Percentiles rank a stretch among this genome's conserved stretches.
Conservation (phyloP, 768 basidiomycete genomes). For the Phlebiopsis flavidoalba region DNA sequence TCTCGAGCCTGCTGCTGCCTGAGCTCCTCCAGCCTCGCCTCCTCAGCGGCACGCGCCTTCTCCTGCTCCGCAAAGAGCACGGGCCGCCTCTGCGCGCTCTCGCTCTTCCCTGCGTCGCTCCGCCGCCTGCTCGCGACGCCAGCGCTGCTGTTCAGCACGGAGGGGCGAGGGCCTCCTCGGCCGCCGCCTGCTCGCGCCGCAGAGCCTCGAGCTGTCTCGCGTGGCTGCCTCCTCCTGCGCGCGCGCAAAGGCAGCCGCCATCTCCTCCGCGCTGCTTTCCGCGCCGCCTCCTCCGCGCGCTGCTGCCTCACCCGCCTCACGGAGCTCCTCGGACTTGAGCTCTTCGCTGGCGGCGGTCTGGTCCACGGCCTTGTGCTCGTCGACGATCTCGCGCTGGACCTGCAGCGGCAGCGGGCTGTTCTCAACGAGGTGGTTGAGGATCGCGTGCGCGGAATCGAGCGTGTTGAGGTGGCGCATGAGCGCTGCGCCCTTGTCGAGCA, state of each 20-base stretch:
- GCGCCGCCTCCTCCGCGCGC: constrained; percentile 6
- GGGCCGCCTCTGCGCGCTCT: not conserved
- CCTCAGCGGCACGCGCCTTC: not conserved
- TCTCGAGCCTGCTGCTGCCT: not conserved
- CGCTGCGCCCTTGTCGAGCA: constrained; percentile 14
- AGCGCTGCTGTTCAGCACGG: not conserved
- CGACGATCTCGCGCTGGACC: constrained; percentile 19
- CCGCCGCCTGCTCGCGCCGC: not conserved
- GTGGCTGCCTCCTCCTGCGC: constrained; percentile 5
- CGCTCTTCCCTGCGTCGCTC: not conserved
- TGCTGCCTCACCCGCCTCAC: constrained; percentile 3
- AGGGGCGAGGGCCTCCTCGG: not conserved
- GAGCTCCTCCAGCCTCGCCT: not conserved
- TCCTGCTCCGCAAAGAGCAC: constrained; percentile 1
- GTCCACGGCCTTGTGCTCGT: constrained; percentile 11
- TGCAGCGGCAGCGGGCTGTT: constrained; percentile 12
- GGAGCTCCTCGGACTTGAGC: constrained; percentile 10
- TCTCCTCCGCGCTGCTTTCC: not conserved
- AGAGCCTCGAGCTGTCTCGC: not conserved
- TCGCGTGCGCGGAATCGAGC: constrained; percentile 9
- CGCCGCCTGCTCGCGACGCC: not conserved
- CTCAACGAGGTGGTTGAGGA: constrained; percentile 9
- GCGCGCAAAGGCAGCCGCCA: not conserved
- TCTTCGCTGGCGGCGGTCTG: constrained; percentile 13
- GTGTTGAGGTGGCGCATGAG: constrained; percentile 16